These are phyloP conservation scores for Hygrocybe coccinea DNA, from an alignment of 768 basidiomycete genomes.

Conservation along the genomic window DNA sequence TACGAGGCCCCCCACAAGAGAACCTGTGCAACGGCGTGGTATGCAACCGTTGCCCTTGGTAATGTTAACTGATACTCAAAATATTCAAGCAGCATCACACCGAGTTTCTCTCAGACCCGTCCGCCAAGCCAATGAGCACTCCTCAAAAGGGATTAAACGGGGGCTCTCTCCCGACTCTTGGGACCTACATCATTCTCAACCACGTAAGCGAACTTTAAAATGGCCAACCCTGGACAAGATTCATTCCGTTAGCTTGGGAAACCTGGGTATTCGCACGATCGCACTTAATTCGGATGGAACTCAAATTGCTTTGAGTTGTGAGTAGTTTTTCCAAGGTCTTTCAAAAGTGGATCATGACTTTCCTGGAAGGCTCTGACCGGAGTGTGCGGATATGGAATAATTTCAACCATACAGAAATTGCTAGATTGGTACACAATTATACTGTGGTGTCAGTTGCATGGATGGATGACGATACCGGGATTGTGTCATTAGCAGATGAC, in stretches of 20 bases:
- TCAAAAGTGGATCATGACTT: constrained; percentile 2
- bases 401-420: constrained; percentile 44
- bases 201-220: constrained; percentile 30
- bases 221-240: constrained; percentile 49
- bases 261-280: constrained; percentile 44
- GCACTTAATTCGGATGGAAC: constrained; percentile 51
- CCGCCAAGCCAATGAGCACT: constrained; percentile 37
- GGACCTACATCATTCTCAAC: constrained; percentile 3
- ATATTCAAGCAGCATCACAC: neutral
- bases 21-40: too few relatives aligned
- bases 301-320: constrained; percentile 55
- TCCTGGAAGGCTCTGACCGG: constrained; percentile 46
- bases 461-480: constrained; percentile 54
- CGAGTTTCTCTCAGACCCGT: constrained; percentile 22
- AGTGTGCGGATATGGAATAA: constrained; percentile 64
- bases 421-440: constrained; percentile 50
- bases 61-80: too few relatives aligned
- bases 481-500: constrained; percentile 54
- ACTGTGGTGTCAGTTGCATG: constrained; percentile 48
- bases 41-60: too few relatives aligned
- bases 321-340: constrained; percentile 21
- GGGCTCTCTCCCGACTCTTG: neutral
- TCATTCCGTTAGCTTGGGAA: constrained; percentile 36
- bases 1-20: too few relatives aligned
- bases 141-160: constrained; percentile 30